Evolutionary conservation across 1,284 basidiomycete genomes (phyloP), one percentile per base, ranked within the genome.

Genomic region (Rhodotorula mucilaginosa): DNA sequence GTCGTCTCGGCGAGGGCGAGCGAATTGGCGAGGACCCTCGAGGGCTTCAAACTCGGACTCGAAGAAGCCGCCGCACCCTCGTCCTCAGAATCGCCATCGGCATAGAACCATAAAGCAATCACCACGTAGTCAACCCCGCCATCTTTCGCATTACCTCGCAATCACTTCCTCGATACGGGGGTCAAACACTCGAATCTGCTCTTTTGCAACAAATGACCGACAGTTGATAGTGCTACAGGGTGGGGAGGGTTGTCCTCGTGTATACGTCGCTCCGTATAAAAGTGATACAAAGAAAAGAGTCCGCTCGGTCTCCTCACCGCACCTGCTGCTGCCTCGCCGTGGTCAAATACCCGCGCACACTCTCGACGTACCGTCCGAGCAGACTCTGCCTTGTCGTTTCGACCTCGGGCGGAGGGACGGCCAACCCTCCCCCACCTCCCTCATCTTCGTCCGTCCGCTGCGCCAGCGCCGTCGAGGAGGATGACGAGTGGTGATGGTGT

Each of bases 11-110:
- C 63, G 60, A 19, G 71, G 23, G 71, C 63, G n/a, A 31, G 61
- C 16, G 60, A 75, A 23, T 54, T 76, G 5, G 67, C 51, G 5
- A 52, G 75, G 46, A 68, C 75, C 15, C 44, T 76, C 64, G 67
- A 76, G 72, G 78, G 77, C 26, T 75, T 78, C 69, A 76, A 75
- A 66, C n/a, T 60, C 26, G 76, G 73, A 13, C 29, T 78, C 46
- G 66, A 76, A 67, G 69, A 68, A 26, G 54, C 54, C 16, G 54
- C 12, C n/a, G 8, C 52, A 6, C 26, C 54, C 26, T 16, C 34
- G 34, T 34, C 52, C n/a, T 23, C 21, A 13, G 52, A n/a, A 16
- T 56, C n/a, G n/a, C 3, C n/a, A 26, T 26, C 8, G 26, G 26
- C 15, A 54, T 15, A 56, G n/a, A 13, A 23, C 19, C 10, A 21